phyloP scores from a whole-genome alignment of 495 filamentous ascomycete species.

The Viridothelium virens region DNA sequence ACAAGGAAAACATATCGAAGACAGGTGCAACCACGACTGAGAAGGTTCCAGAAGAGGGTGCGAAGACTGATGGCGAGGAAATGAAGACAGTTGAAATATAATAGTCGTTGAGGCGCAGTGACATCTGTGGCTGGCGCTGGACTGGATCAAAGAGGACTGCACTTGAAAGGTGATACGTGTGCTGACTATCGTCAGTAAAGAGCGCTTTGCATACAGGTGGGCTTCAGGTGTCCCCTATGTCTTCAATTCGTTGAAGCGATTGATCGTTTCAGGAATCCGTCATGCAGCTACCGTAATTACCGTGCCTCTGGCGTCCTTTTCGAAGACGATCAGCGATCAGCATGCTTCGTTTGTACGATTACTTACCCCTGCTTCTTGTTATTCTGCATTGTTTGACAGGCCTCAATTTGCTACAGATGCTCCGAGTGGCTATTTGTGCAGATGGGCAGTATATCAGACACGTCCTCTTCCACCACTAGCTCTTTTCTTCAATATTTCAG shows the following conservation, averaged over 20 bases:
- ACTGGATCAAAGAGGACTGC: background rate
- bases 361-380: background rate
- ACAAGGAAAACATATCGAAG: conserved; percentile 14
- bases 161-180: background rate
- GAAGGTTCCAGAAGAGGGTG: conserved; percentile 14
- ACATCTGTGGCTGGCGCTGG: background rate
- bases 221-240: too few relatives aligned
- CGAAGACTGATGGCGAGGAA: conserved; percentile 8
- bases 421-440: background rate
- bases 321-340: conserved; percentile 2
- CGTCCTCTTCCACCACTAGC: background rate
- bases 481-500: background rate
- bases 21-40: background rate
- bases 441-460: background rate
- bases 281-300: background rate
- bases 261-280: background rate
- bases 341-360: background rate
- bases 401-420: background rate
- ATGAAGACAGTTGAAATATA: conserved; percentile 17
- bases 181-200: background rate
- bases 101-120: background rate
- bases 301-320: background rate
- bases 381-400: background rate
- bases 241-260: background rate
- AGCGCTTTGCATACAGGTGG: too few relatives aligned